Base-by-base conservation (phyloP, 1,284 basidiomycete species). In the Trametes hirsuta region DNA sequence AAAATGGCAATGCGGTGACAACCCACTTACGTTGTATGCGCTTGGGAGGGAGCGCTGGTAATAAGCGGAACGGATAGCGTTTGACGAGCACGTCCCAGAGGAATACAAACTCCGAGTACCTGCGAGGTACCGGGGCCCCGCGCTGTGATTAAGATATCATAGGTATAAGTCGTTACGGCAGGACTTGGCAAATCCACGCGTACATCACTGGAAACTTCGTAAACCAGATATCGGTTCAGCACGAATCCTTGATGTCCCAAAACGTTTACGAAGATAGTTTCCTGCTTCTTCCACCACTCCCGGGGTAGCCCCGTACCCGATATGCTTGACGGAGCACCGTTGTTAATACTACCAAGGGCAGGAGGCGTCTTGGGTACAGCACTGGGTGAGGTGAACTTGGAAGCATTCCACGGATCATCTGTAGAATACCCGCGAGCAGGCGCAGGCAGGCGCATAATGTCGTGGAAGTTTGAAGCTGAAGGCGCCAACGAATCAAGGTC, bases 21-120 rank as follows among this genome's bases (percentile, higher is more conserved):
- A 24, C 34, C 14, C 11, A 83, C 89, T 79, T 72, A 93, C 94
- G 88, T 72, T 92, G 91, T 62, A 97, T 81, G 47, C 93, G 85
- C 74, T 98, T 98, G 0, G 95, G 95, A 9, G 95, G 95, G 37
- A 97, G 77, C 2, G 86, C 78, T n/a, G 93, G 89, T 61, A 97
- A 81, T n/a, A 97, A 78, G 37, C 95, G 86, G 83, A 97, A 97
- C 0, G 95, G 95, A 78, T 98, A 94, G 52, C 86, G 80, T 64
- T 85, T 81, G 57, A 86, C 76, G 39, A 98, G 79, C 63, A 87
- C 90, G 61, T 96, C 93, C 84, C 93, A 90, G 22, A 98, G 78
- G 76, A 91, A 95, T 6, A 85, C 84, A 72, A 97, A 98, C 72
- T 98, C 95, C 5, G 92, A 94, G 74, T 97, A 98, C 64, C 91